phyloP scores from a whole-genome alignment of 768 basidiomycete species.

The Boletus sp. region DNA sequence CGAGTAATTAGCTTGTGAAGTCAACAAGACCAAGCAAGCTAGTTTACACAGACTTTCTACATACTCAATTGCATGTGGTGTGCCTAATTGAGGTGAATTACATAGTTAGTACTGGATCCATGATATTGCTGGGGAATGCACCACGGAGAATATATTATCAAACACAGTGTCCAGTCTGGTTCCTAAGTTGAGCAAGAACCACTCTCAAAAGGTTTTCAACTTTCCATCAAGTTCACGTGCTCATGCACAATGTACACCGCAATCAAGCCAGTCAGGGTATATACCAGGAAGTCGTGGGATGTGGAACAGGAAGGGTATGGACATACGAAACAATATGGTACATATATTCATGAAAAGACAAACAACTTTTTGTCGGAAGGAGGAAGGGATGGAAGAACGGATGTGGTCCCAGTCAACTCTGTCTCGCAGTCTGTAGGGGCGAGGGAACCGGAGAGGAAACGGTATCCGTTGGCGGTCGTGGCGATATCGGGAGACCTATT shows the following conservation, averaged over 20 bases:
- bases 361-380: neutral
- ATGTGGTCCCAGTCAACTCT: constrained; percentile 14
- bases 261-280: constrained; percentile 23
- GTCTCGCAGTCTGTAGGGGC: constrained; percentile 25
- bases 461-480: constrained; percentile 25
- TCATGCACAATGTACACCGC: constrained; percentile 1
- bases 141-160: too few species aligned
- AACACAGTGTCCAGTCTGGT: neutral
- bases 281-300: constrained; percentile 7
- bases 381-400: neutral
- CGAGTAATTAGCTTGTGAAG: too few species aligned
- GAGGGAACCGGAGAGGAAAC: constrained; percentile 14
- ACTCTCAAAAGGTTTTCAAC: neutral
- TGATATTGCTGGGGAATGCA: too few species aligned
- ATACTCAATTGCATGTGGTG: too few species aligned
- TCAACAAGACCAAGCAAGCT: too few species aligned
- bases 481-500: constrained; percentile 58
- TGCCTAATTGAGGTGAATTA: too few species aligned
- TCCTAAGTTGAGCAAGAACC: neutral
- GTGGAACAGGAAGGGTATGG: constrained; percentile 27
- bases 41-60: too few species aligned
- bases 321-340: constrained; percentile 16
- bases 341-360: constrained; percentile 12
- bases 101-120: too few species aligned
- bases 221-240: neutral